Evolutionary conservation across 805 yeast genomes (phyloP).

Genomic region (Candida montana): DNA sequence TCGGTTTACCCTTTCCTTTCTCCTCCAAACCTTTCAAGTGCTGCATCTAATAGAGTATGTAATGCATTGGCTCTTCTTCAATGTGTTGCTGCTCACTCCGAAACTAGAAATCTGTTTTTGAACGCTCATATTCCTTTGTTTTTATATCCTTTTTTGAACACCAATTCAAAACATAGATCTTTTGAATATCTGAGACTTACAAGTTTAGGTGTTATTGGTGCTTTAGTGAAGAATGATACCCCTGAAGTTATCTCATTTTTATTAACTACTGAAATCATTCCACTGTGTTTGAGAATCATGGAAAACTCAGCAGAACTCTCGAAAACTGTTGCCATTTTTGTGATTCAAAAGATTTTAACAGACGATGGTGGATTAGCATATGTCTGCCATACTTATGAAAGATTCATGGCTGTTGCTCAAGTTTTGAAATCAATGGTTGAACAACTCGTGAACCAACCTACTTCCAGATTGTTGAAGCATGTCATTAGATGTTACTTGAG

Average conservation of each 20-base stretch:
- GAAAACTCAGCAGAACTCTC: constrained; percentile 90
- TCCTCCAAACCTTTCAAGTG: constrained; percentile 80
- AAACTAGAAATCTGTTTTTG: constrained; percentile 78
- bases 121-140: constrained; percentile 91
- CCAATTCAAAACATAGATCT: constrained; percentile 85
- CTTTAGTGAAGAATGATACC: constrained; percentile 91
- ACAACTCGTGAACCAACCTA: constrained; percentile 68
- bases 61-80: constrained; percentile 92
- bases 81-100: constrained; percentile 94
- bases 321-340: constrained; percentile 95
- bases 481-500: constrained; percentile 92
- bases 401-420: constrained; percentile 89
- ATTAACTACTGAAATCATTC: constrained; percentile 93
- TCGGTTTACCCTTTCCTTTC: constrained; percentile 84
- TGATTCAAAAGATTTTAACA: constrained; percentile 84
- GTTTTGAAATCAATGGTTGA: constrained; percentile 86
- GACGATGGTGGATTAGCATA: constrained; percentile 90
- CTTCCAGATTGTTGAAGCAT: constrained; percentile 84
- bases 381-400: constrained; percentile 91
- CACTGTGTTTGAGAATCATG: constrained; percentile 90
- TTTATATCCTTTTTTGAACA: constrained; percentile 87
- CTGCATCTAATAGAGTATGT: constrained; percentile 90
- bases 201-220: constrained; percentile 94
- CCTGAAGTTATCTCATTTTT: constrained; percentile 90
- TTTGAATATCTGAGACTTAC: constrained; percentile 92